A percentile compares a stretch with the other conserved stretches of the same genome.
Evolutionary conservation across 1,139 yeast species (phyloP).

Genomic region (Spencermartinsiella ligniputridi): DNA sequence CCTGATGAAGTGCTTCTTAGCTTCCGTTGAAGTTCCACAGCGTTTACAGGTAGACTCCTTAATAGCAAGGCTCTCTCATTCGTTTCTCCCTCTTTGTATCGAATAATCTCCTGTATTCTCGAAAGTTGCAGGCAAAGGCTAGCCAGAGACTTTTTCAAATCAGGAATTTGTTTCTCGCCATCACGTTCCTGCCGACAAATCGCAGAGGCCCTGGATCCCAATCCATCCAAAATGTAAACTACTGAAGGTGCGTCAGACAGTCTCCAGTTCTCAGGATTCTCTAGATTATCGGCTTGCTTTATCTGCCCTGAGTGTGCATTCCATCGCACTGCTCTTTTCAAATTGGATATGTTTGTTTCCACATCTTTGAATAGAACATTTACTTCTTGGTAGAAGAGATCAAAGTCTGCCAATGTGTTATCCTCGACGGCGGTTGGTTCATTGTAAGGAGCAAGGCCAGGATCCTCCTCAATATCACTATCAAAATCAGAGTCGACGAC

Average conservation of each 20-base stretch:
- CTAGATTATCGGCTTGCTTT: slow-evolving; percentile 14
- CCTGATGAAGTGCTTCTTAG: slow-evolving; percentile 15
- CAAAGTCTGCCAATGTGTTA: slow-evolving; percentile 7
- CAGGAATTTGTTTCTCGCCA: slow-evolving; percentile 12
- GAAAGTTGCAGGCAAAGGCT: slow-evolving; percentile 17
- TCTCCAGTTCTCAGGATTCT: slow-evolving; percentile 19
- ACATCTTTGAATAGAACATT: slow-evolving; percentile 18
- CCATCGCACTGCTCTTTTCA: slow-evolving; percentile 10
- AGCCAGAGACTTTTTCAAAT: slow-evolving; percentile 16
- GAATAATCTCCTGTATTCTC: slow-evolving; percentile 21
- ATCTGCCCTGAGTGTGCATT: slow-evolving; percentile 7
- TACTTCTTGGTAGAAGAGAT: slow-evolving; percentile 17
- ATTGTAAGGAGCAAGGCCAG: background rate
- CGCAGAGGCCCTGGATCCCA: slow-evolving; percentile 10
- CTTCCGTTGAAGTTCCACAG: slow-evolving; percentile 24
- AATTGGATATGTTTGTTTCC: slow-evolving; percentile 8
- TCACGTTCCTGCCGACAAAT: slow-evolving; percentile 6
- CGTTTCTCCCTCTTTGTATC: slow-evolving; percentile 17
- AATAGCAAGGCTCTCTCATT: slow-evolving; percentile 18
- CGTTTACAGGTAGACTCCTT: slow-evolving; percentile 25
- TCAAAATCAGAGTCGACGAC: background rate
- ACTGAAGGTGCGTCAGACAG: slow-evolving; percentile 20
- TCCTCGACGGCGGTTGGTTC: background rate
- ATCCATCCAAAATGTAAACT: slow-evolving; percentile 15
- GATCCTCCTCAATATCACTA: slow-evolving; percentile 8